Base-by-base conservation (phyloP, 2,329 filamentous ascomycete species). In the Alternaria ethzedia region DNA sequence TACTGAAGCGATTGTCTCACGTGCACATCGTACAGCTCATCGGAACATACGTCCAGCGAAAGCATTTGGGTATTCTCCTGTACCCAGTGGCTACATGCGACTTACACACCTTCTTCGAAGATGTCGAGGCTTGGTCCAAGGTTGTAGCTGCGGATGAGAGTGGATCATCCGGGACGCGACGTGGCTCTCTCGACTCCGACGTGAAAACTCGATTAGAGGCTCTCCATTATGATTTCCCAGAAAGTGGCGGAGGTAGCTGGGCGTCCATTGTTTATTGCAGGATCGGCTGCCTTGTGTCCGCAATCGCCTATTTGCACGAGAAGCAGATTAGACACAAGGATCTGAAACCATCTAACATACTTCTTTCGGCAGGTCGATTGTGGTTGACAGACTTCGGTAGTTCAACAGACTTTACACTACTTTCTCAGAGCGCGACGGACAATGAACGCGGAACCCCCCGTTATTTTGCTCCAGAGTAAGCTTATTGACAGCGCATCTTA, bases 61-160 rank as follows among this genome's bases (percentile, higher is more conserved):
- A 6, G 11, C n/a, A 44, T 20, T 8, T 44, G 17, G 41, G 71
- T 3, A 47, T 75, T 4, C 58, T 73, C 2, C 20, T 75, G 21
- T 60, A 65, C 7, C 71, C 70, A 0, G 67, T 75, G 2, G 72
- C 72, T 8, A 17, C 61, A 2, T 72, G 72, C 47, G 69, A 75
- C 44, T 30, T 72, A 5, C 63, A 63, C 11, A 69, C 63, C 2
- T 67, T 73, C 46, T 65, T 74, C 26, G 69, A 69, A 36, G 70
- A 73, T 45, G 50, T 65, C n/a, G 69, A 72, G 44, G 49, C 32
- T 6, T 59, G 64, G 58, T 44, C 59, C 43, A 41, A 60, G 10
- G 74, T 71, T 5, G 67, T 71, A 10, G 74, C 72, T 5, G 68
- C 72, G n/a, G 64, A 68, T 28, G 70, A 71, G 11, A 60, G 67